Base-by-base conservation (phyloP, 306 rosid species). In the Castanea crenata region DNA sequence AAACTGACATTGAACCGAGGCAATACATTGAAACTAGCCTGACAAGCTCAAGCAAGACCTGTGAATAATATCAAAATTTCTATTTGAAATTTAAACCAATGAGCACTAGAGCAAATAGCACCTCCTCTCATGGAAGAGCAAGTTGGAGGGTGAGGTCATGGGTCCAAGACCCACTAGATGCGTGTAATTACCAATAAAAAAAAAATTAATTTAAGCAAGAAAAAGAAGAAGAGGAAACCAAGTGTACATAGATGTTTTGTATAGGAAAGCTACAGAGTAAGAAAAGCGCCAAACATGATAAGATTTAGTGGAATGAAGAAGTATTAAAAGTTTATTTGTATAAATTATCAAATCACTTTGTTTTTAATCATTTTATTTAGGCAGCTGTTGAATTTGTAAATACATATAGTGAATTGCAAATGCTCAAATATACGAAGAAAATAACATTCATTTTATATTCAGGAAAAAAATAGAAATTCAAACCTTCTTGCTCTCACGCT, bases 401-500 rank as follows among this genome's bases (percentile, higher is more conserved):
- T 15, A 5, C 58, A 71, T 25, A 8, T 46, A 13, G 72, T 34
- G 3, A 67, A 10, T 8, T 67, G 12, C 25, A 18, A 32, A 18
- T 31, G 29, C 51, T 52, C 13, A 10, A 75, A 31, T 69, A 27
- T 6, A n/a, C 16, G 6, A 63, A 55, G 51, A 56, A 63, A 67
- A 21, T 18, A 38, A 19, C 12, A 3, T 67, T 10, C 27, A 67
- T 71, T 20, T 55, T 71, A 74, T 32, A 79, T 80, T 80, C 59
- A 51, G 55, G 19, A 56, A 18, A 63, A 78, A 35, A 35, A 76
- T 38, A 81, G 58, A 11, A 46, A 71, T 58, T 65, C 85, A 74
- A 88, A 93, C 98, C 97, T 91, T 91, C 56, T 75, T 71, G 76
- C 80, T 84, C 73, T 80, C 90, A 54, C 71, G 80, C 31, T 91